A percentile compares a stretch with the other conserved stretches of the same genome.
These are phyloP conservation scores for Pleomassaria siparia DNA, from an alignment of 2,329 filamentous ascomycete genomes.

Conservation along the genomic window DNA sequence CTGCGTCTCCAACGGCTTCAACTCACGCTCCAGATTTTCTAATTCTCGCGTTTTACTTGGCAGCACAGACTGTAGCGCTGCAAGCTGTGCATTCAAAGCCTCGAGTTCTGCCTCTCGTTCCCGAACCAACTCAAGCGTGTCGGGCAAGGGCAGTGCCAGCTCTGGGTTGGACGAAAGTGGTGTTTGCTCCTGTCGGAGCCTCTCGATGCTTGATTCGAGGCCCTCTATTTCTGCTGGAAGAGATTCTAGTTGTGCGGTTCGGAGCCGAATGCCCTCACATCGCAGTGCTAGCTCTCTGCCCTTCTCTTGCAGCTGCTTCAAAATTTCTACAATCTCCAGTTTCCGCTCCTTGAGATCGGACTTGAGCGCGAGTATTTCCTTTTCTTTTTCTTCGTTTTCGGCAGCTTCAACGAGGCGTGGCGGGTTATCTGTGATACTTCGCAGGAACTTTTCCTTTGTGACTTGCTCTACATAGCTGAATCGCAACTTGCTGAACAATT, in stretches of 20 bases:
- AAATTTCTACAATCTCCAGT: constrained; percentile 71
- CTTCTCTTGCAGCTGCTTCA: constrained; percentile 69
- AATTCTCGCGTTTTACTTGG: constrained; percentile 68
- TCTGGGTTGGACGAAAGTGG: constrained; percentile 42
- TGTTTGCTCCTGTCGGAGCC: constrained; percentile 44
- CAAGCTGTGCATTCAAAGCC: constrained; percentile 47
- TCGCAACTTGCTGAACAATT: constrained; percentile 92
- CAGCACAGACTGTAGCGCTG: constrained; percentile 59
- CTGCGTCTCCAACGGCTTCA: constrained; percentile 68
- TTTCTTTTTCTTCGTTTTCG: constrained; percentile 64
- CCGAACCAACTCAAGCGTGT: constrained; percentile 44
- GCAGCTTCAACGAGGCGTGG: constrained; percentile 79
- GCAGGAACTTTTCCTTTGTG: constrained; percentile 96
- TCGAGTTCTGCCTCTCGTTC: constrained; percentile 46
- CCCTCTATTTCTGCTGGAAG: constrained; percentile 56
- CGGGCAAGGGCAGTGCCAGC: constrained; percentile 47
- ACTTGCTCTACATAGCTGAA: constrained; percentile 99
- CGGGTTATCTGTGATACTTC: constrained; percentile 86
- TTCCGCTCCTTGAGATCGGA: constrained; percentile 78
- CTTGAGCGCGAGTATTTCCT: constrained; percentile 70
- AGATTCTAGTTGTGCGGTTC: constrained; percentile 52
- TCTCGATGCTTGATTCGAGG: constrained; percentile 53
- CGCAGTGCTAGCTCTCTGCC: constrained; percentile 61
- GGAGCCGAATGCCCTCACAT: constrained; percentile 57
- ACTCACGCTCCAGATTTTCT: constrained; percentile 66